A percentile compares a stretch with the other conserved stretches of the same genome.
Conservation (phyloP, 805 yeast genomes). For the Lachancea quebecensis region DNA sequence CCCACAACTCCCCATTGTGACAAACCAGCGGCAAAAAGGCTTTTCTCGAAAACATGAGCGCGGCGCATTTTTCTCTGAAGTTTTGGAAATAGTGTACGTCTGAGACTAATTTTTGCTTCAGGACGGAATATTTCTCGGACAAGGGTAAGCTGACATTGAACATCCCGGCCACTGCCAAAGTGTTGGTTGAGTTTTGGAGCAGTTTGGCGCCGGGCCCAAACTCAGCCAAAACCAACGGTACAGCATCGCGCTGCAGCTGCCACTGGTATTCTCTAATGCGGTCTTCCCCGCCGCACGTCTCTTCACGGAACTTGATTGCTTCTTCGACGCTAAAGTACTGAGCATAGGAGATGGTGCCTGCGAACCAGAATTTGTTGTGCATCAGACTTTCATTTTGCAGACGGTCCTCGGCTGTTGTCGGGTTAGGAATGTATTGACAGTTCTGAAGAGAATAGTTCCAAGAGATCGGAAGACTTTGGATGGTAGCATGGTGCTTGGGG, state of each 20-base stretch:
- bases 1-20: conserved; percentile 38
- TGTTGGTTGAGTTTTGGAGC: conserved; percentile 17
- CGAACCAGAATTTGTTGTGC: conserved; percentile 42
- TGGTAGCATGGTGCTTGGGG: conserved; percentile 39
- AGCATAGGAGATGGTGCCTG: conserved; percentile 46
- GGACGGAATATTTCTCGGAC: conserved; percentile 25
- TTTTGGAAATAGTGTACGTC: conserved; percentile 12
- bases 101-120: conserved; percentile 13
- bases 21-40: conserved; percentile 42
- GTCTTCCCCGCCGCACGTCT: conserved; percentile 49
- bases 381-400: conserved; percentile 20
- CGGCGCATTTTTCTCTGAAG: conserved; percentile 17
- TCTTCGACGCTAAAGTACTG: conserved; percentile 36
- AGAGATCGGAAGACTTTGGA: conserved; percentile 56
- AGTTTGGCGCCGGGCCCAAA: conserved; percentile 36
- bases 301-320: conserved; percentile 48
- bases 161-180: conserved; percentile 17
- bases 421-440: conserved; percentile 7
- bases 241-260: conserved; percentile 40
- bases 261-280: conserved; percentile 43
- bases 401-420: conserved; percentile 11
- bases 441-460: conserved; percentile 28
- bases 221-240: conserved; percentile 32
- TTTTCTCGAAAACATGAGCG: conserved; percentile 29
- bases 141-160: conserved; percentile 38